Conservation (phyloP, 805 yeast genomes). For the Kuraishia piskuri region DNA sequence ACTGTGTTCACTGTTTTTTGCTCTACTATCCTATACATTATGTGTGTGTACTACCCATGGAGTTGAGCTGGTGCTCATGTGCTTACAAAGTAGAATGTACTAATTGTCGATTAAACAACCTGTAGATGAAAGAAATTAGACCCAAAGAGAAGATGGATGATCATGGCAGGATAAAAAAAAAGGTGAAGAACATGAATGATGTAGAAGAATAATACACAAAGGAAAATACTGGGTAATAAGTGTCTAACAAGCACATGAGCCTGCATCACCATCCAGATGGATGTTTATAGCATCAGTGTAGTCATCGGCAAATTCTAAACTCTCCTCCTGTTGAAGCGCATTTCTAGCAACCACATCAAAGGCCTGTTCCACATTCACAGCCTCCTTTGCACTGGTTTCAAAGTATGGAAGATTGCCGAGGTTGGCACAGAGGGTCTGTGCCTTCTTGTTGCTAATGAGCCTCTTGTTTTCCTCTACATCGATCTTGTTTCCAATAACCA, state of each 20-base stretch:
- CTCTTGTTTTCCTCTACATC: constrained; percentile 91
- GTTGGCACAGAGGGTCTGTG: constrained; percentile 31
- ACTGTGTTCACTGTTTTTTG: too few species aligned
- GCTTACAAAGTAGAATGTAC: not conserved
- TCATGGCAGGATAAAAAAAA: not conserved
- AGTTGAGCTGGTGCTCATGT: too few species aligned
- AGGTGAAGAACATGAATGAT: not conserved
- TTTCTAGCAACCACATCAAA: constrained; percentile 93
- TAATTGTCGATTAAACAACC: not conserved
- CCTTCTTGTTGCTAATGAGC: constrained; percentile 50
- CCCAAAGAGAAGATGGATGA: not conserved
- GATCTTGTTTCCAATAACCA: constrained; percentile 88
- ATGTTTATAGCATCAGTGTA: constrained; percentile 95
- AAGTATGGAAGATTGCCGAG: constrained; percentile 77
- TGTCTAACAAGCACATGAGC: constrained; percentile 64
- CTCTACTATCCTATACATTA: too few species aligned
- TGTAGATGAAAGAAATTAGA: not conserved
- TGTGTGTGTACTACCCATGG: too few species aligned
- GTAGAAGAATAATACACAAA: not conserved
- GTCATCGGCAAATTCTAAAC: constrained; percentile 85
- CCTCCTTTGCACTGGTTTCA: constrained; percentile 97
- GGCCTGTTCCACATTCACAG: constrained; percentile 90
- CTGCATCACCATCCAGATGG: constrained; percentile 74
- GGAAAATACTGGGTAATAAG: not conserved
- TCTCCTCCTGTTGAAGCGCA: constrained; percentile 92